Evolutionary conservation across 2,329 filamentous ascomycete species (phyloP), one percentile per base, ranked within the genome.

Genomic region (Pyrenophora graminea): DNA sequence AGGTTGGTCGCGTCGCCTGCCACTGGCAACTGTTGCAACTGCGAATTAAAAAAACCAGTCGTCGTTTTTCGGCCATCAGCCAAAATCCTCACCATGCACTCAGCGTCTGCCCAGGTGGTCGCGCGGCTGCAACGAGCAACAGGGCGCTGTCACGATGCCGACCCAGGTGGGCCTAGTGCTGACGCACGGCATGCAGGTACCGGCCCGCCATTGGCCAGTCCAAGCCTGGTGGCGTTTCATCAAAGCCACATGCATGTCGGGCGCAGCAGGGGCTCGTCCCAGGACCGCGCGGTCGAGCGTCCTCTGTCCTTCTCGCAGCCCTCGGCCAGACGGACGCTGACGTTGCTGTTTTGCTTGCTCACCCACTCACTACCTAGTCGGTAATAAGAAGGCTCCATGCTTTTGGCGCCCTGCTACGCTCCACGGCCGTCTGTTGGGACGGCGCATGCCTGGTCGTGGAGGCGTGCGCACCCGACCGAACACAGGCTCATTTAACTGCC

Each of bases 131-230:
- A 2, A 13, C 6, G 30, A 15, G 15, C 23, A 31, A 21, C 19
- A 33, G 30, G 12, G 45, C 36, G 30, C 45, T 36, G 45, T 19
- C 39, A 39, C 45, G 21, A 30, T 41, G 45, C 36, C 40, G 31
- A 17, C 23, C 45, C 30, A 31, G n/a, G 15, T 12, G 34, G 40
- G 45, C 4, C 33, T 39, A n/a, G 49, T 9, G 34, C 31, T 31
- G 50, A 17, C 45, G 45, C 39, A 37, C 50, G 34, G 23, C 39
- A 37, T 36, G 17, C 50, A 53, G 50, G 50, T 27, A 53, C 50
- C 17, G 31, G 6, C 21, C n/a, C 18, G 33, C 12, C 4, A 53
- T 53, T 53, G 50, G 50, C 40, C 15, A 13, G 6, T 1, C 6
- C 8, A 3, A 3, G 13, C 8, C 45, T 15, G 31, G 32, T 41